Evolutionary conservation across 139 green algal species (phyloP).

Genomic region (Bryopsis sp.): DNA sequence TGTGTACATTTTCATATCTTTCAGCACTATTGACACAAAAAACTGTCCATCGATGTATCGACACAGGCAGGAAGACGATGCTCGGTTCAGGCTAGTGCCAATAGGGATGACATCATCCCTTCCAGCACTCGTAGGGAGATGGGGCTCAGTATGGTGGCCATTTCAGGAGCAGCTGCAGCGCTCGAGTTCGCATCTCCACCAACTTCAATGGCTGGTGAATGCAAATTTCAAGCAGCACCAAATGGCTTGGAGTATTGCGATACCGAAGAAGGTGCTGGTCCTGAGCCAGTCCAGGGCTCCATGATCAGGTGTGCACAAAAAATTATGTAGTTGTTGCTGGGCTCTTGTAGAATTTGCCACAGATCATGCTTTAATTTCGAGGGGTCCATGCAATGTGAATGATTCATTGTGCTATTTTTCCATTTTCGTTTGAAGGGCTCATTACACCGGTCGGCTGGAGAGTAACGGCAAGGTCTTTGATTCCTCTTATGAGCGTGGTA

Average conservation of each 20-base stretch:
- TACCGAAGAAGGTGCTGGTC: conserved; percentile 40
- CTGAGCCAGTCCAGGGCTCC: conserved; percentile 28
- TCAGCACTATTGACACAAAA: too few relatives aligned
- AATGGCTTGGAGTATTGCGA: conserved; percentile 48
- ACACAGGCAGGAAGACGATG: too few relatives aligned
- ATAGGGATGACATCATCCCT: too few relatives aligned
- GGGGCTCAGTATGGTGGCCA: too few relatives aligned
- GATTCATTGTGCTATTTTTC: background rate
- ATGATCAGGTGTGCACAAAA: conserved; percentile 30
- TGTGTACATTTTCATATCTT: too few relatives aligned
- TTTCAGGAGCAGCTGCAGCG: too few relatives aligned
- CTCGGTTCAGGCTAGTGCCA: too few relatives aligned
- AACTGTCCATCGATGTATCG: too few relatives aligned
- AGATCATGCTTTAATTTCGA: background rate
- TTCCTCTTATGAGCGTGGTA: conserved; percentile 56
- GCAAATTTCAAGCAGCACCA: conserved; percentile 1
- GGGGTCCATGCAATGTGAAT: conserved; percentile 12
- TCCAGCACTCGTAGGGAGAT: too few relatives aligned
- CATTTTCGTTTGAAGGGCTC: conserved; percentile 31
- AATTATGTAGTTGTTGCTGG: conserved; percentile 14
- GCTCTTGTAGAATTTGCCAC: conserved; percentile 17
- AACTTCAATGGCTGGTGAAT: conserved; percentile 1
- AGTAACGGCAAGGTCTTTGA: conserved; percentile 73
- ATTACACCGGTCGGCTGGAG: conserved; percentile 72
- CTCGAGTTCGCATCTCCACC: background rate